A percentile compares a stretch with the other conserved stretches of the same genome.
phyloP scores from a whole-genome alignment of 768 basidiomycete genomes.

The Tricholoma furcatifolium region DNA sequence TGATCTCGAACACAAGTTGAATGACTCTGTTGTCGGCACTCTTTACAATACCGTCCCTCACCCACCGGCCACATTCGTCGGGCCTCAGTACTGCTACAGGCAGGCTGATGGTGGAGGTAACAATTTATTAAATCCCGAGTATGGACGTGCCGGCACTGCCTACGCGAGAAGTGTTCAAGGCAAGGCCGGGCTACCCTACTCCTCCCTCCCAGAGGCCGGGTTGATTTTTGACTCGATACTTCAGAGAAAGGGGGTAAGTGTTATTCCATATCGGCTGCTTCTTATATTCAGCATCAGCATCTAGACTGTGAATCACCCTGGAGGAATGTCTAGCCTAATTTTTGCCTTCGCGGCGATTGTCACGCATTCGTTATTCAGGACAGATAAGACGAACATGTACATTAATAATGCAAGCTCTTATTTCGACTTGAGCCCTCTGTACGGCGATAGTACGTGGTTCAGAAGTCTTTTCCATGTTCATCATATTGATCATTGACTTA shows the following conservation, averaged over 20 bases:
- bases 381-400: conserved; percentile 37
- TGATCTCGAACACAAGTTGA: conserved; percentile 19
- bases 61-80: conserved; percentile 33
- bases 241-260: conserved; percentile 30
- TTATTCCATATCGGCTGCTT: background rate
- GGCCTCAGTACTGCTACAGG: conserved; percentile 35
- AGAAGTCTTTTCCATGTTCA: background rate
- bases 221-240: conserved; percentile 63
- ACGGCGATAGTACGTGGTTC: conserved; percentile 40
- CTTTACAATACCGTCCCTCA: conserved; percentile 63
- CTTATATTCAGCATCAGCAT: background rate
- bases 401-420: conserved; percentile 56
- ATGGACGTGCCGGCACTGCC: conserved; percentile 49
- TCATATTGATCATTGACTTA: background rate
- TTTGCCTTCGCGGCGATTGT: conserved; percentile 67
- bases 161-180: conserved; percentile 54
- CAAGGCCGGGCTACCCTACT: conserved; percentile 34
- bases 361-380: conserved; percentile 58
- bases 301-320: conserved; percentile 33
- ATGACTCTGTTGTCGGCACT: conserved; percentile 32
- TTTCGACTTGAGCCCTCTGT: conserved; percentile 54
- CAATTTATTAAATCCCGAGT: conserved; percentile 39
- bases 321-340: conserved; percentile 57
- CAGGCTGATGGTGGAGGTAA: conserved; percentile 50
- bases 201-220: conserved; percentile 52